phyloP scores from a whole-genome alignment of 1,284 basidiomycete genomes.

The Leucocoprinus gongylophorus region DNA sequence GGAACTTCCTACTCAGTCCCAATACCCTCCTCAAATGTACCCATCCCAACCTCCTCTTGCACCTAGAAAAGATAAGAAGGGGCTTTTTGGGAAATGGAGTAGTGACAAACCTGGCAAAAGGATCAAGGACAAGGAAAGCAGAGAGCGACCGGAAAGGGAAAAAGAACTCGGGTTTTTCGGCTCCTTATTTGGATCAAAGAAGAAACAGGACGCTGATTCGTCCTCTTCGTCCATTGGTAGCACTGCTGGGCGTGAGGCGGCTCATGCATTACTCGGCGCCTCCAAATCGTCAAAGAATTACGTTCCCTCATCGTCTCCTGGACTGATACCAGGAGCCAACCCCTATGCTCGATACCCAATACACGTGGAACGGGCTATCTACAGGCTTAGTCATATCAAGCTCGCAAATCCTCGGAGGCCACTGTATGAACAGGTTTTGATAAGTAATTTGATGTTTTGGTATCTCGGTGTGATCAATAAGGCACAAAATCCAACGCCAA shows the following conservation, averaged over 20 bases:
- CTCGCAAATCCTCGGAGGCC: constrained; percentile 94
- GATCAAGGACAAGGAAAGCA: constrained; percentile 36
- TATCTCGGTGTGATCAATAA: constrained; percentile 98
- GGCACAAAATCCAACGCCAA: constrained; percentile 42
- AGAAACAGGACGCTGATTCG: constrained; percentile 64
- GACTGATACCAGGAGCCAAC: constrained; percentile 39
- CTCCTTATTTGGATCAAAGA: constrained; percentile 74
- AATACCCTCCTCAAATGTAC: constrained; percentile 5
- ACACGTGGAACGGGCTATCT: constrained; percentile 96
- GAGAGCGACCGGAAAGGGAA: constrained; percentile 40
- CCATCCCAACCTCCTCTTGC: constrained; percentile 9
- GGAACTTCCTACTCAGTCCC: constrained; percentile 8
- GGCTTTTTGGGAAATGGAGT: constrained; percentile 69
- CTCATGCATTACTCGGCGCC: constrained; percentile 73
- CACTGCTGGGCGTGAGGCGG: constrained; percentile 70
- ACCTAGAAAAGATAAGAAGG: constrained; percentile 62
- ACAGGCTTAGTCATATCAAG: constrained; percentile 96
- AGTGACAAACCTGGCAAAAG: constrained; percentile 53
- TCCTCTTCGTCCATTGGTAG: constrained; percentile 42
- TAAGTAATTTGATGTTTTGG: constrained; percentile 99
- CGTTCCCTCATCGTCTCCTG: constrained; percentile 55
- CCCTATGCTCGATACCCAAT: constrained; percentile 85
- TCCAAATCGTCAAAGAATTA: constrained; percentile 72
- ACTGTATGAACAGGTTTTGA: constrained; percentile 96
- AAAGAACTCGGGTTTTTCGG: constrained; percentile 81